A percentile compares a stretch with the other conserved stretches of the same genome.
Evolutionary conservation across 768 basidiomycete genomes (phyloP).

Genomic region (Favolaschia claudopus): DNA sequence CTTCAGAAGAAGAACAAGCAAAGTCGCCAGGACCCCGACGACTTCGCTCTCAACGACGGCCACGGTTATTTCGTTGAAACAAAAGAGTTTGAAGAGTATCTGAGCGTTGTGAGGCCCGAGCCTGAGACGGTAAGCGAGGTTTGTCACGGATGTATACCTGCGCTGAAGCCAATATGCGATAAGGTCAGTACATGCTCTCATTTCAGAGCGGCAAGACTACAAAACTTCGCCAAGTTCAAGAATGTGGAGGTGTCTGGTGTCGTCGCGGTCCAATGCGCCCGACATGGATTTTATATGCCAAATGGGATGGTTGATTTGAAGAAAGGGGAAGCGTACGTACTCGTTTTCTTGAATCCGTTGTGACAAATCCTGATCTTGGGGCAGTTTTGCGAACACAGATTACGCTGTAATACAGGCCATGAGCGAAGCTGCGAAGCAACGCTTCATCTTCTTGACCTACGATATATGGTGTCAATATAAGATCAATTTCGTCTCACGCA

Average conservation of each 20-base stretch:
- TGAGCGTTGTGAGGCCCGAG: background rate
- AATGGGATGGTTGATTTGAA: slow-evolving; percentile 33
- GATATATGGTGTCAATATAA: slow-evolving; percentile 39
- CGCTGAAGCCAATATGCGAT: no score
- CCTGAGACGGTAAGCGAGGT: no score
- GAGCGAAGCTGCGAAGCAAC: slow-evolving; percentile 3
- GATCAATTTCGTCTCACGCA: slow-evolving; percentile 28
- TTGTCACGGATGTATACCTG: no score
- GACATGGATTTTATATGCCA: slow-evolving; percentile 32
- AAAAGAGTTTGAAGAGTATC: background rate
- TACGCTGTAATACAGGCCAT: slow-evolving; percentile 31
- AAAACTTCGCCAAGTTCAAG: no score
- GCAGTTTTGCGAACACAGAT: slow-evolving; percentile 33
- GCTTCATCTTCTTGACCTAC: slow-evolving; percentile 35
- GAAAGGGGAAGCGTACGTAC: slow-evolving; percentile 37
- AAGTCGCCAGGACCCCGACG: background rate
- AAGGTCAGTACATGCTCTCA: no score
- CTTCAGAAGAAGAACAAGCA: background rate
- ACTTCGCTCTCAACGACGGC: background rate
- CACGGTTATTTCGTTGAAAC: background rate
- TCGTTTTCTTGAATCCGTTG: background rate
- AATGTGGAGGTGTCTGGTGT: no score
- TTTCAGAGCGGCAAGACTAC: no score
- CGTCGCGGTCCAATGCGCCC: slow-evolving; percentile 37
- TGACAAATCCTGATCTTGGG: background rate